These are phyloP conservation scores for Phytophthora uliginosa DNA, from an alignment of 352 stramenopile genomes.

Conservation along the genomic window DNA sequence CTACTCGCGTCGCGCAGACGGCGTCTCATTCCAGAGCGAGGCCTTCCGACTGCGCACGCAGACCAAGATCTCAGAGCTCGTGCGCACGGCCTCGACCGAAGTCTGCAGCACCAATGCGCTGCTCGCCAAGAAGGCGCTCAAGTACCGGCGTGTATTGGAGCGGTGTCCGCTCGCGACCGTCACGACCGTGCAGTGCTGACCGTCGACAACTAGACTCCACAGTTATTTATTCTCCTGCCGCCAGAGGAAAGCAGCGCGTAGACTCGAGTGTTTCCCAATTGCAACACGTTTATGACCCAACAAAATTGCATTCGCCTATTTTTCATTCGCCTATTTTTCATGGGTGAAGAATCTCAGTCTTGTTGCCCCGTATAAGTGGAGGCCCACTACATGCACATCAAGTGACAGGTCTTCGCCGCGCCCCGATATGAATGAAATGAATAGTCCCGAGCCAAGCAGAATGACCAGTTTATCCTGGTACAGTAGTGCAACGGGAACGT, in stretches of 20 bases:
- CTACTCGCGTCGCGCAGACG: constrained; percentile 4
- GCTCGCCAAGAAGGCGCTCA: constrained; percentile 59
- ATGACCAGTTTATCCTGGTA: no score
- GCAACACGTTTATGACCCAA: not conserved
- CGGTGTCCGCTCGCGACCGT: constrained; percentile 9
- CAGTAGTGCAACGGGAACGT: no score
- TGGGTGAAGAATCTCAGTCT: no score
- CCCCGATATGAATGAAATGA: no score
- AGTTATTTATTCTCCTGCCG: not conserved
- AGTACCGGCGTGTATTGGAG: constrained; percentile 55
- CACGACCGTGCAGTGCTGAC: constrained; percentile 7
- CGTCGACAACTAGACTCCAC: not conserved
- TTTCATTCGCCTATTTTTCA: no score
- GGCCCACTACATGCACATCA: no score
- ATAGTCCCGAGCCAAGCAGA: no score
- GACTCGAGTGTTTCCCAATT: not conserved
- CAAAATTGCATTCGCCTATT: no score
- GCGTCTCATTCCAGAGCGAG: constrained; percentile 51
- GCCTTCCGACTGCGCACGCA: constrained; percentile 43
- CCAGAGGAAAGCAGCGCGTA: not conserved
- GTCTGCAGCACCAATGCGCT: constrained; percentile 40
- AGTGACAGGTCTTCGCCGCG: no score
- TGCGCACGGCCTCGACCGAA: constrained; percentile 23
- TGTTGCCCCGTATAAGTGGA: no score
- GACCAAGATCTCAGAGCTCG: constrained; percentile 39